A percentile compares a stretch with the other conserved stretches of the same genome.
Evolutionary conservation across 108 stramenopile genomes (phyloP).

Genomic region (Skeletonema grethae): DNA sequence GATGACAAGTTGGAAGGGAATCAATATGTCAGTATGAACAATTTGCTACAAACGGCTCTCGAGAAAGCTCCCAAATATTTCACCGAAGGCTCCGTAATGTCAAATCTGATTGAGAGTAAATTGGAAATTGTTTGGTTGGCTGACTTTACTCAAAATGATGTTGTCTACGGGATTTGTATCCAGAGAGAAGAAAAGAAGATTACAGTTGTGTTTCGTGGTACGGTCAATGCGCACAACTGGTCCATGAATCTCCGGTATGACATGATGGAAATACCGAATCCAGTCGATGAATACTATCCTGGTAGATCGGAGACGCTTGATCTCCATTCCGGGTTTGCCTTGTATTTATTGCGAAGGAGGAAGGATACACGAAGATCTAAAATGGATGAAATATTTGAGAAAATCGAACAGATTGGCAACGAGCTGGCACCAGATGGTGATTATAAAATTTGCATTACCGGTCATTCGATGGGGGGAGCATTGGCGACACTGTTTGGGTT

Average conservation of each 20-base stretch:
- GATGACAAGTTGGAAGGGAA: constrained; percentile 9
- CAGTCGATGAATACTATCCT: constrained; percentile 21
- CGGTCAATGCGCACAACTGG: constrained; percentile 29
- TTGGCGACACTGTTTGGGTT: constrained; percentile 44
- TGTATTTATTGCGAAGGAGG: constrained; percentile 24
- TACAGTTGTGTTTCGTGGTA: constrained; percentile 31
- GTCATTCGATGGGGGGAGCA: constrained; percentile 52
- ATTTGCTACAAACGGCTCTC: constrained; percentile 1
- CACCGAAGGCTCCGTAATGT: not conserved
- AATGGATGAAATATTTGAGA: constrained; percentile 25
- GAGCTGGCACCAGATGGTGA: constrained; percentile 22
- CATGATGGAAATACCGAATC: constrained; percentile 15
- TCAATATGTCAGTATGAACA: constrained; percentile 8
- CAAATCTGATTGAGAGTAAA: constrained; percentile 22
- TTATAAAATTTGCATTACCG: constrained; percentile 36
- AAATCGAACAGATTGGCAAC: constrained; percentile 20
- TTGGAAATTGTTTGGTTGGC: constrained; percentile 32
- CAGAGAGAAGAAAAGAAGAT: constrained; percentile 22
- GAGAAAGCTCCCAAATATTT: constrained; percentile 6
- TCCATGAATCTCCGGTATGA: constrained; percentile 10
- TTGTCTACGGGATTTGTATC: constrained; percentile 35
- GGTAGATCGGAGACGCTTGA: not conserved
- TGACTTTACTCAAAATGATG: constrained; percentile 23
- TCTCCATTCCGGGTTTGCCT: constrained; percentile 25
- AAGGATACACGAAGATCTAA: constrained; percentile 23